Percentiles rank a stretch among this genome's conserved stretches.
Conservation (phyloP, 441 rosid genomes). For the Populus hybrid region DNA sequence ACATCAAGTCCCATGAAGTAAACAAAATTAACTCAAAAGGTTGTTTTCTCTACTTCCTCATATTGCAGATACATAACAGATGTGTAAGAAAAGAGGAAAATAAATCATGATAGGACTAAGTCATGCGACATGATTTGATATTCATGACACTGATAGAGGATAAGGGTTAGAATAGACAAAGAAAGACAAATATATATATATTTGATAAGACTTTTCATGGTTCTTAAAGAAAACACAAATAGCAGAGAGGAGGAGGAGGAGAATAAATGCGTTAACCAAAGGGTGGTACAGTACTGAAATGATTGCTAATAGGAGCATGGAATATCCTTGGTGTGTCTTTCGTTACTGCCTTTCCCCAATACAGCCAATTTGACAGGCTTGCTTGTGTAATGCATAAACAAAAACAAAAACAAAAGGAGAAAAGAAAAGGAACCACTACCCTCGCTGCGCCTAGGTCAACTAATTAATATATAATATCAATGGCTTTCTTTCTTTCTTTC, state of each 20-base stretch:
- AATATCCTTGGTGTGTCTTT: constrained; percentile 21
- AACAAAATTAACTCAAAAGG: not conserved
- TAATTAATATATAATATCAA: constrained; percentile 13
- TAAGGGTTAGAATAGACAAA: not conserved
- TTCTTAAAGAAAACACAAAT: constrained; percentile 22
- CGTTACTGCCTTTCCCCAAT: constrained; percentile 15
- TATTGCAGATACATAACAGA: not conserved
- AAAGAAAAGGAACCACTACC: not conserved
- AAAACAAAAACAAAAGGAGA: constrained; percentile 2
- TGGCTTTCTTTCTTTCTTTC: constrained; percentile 1
- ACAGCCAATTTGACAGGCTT: constrained; percentile 28
- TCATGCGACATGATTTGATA: constrained; percentile 21
- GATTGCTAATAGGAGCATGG: constrained; percentile 28
- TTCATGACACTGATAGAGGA: constrained; percentile 5
- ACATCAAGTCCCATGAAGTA: not conserved
- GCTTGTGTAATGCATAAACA: constrained; percentile 17
- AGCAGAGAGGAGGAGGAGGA: not conserved
- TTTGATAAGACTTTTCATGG: constrained; percentile 18
- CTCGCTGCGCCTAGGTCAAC: constrained; percentile 26
- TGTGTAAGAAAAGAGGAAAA: not conserved
- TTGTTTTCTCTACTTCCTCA: not conserved
- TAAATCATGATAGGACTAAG: not conserved
- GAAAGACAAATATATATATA: not conserved
- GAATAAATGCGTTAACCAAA: constrained; percentile 23
- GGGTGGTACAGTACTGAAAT: constrained; percentile 22